These are phyloP conservation scores for Penicillium diatomitis DNA, from an alignment of 495 filamentous ascomycete species.

Conservation along the genomic window DNA sequence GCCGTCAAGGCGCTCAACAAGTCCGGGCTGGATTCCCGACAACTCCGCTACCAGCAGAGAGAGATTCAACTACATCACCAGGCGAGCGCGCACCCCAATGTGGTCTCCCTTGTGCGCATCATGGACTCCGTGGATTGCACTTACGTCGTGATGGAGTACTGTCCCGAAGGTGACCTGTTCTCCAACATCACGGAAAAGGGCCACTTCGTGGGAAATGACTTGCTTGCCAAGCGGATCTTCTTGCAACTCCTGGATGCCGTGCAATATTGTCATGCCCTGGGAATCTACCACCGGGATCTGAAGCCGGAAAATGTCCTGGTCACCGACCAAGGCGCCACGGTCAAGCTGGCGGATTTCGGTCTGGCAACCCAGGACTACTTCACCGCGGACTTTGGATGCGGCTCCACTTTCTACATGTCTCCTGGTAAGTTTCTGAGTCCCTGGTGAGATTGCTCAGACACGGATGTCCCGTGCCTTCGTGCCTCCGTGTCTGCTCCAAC, in stretches of 20 bases:
- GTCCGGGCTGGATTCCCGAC: constrained; percentile 74
- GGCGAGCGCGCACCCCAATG: constrained; percentile 82
- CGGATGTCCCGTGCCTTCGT: neutral
- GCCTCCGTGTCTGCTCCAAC: neutral
- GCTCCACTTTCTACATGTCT: constrained; percentile 98
- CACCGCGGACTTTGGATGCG: constrained; percentile 94
- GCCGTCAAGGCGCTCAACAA: constrained; percentile 98
- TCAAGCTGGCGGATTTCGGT: constrained; percentile 96
- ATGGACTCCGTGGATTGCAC: constrained; percentile 89
- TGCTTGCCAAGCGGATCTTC: constrained; percentile 76
- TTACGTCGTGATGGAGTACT: constrained; percentile 95
- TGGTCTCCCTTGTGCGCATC: constrained; percentile 91
- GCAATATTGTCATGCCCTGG: constrained; percentile 82
- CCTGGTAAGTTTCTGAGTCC: constrained; percentile 59
- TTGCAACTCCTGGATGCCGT: constrained; percentile 98
- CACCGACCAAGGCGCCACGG: constrained; percentile 72
- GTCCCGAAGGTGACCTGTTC: constrained; percentile 95
- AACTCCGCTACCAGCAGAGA: constrained; percentile 80
- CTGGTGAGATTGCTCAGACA: neutral
- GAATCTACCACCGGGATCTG: constrained; percentile 95
- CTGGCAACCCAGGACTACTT: constrained; percentile 75
- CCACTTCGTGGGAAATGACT: constrained; percentile 87
- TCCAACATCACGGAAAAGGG: constrained; percentile 92
- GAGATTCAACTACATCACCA: constrained; percentile 88
- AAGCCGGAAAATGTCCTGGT: constrained; percentile 99